Percentiles rank a stretch among this genome's conserved stretches.
These are phyloP conservation scores for Cenchrus americanus DNA, from an alignment of 176 grass and related monocot genomes.

Conservation along the genomic window DNA sequence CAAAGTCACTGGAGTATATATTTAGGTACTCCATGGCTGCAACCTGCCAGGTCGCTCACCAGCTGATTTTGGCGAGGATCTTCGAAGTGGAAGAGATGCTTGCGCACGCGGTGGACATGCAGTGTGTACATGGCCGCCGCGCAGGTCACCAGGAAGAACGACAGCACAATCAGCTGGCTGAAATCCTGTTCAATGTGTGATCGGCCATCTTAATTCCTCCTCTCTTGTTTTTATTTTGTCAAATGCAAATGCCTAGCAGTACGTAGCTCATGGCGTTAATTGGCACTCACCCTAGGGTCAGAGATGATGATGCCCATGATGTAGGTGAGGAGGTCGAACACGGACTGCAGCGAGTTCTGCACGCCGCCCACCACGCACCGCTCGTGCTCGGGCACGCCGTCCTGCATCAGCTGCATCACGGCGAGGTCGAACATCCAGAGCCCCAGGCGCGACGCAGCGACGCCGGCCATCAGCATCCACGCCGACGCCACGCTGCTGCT, in stretches of 20 bases:
- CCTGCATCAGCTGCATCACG: conserved; percentile 91
- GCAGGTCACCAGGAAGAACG: conserved; percentile 83
- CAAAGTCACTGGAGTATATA: neutral
- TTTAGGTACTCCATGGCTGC: neutral
- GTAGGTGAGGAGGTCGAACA: conserved; percentile 88
- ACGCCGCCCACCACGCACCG: conserved; percentile 85
- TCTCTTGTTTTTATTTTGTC: neutral
- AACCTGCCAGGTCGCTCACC: conserved; percentile 1
- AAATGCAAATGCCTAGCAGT: neutral
- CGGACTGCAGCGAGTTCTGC: conserved; percentile 89
- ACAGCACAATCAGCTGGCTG: conserved; percentile 67
- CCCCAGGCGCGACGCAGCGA: conserved; percentile 77
- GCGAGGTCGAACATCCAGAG: conserved; percentile 97
- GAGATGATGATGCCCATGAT: conserved; percentile 92
- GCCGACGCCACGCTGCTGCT: conserved; percentile 44
- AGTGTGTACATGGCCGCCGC: conserved; percentile 71
- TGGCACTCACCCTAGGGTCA: conserved; percentile 65
- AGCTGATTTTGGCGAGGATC: conserved; percentile 55
- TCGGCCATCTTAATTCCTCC: neutral
- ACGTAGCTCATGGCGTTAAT: neutral
- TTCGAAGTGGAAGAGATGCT: conserved; percentile 93
- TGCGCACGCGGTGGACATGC: conserved; percentile 69
- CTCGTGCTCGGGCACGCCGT: conserved; percentile 66
- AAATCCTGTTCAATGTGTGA: conserved; percentile 64
- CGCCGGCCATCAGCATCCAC: conserved; percentile 93